A percentile compares a stretch with the other conserved stretches of the same genome.
phyloP scores from a whole-genome alignment of 2,329 filamentous ascomycete genomes.

The Fusarium paranaense region DNA sequence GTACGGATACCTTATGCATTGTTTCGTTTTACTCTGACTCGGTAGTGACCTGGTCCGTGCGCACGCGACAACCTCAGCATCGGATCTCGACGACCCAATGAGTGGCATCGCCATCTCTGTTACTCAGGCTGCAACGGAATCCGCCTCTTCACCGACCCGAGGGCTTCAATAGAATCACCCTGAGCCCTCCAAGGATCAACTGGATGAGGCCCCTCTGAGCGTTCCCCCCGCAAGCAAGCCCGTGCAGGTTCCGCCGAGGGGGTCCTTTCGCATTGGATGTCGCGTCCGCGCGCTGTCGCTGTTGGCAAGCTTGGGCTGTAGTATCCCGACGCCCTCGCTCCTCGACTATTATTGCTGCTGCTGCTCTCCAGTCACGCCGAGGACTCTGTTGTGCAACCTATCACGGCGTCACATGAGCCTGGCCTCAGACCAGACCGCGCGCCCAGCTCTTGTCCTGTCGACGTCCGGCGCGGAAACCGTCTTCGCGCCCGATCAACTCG shows the following conservation, averaged over 20 bases:
- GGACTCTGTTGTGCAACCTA: conserved; percentile 29
- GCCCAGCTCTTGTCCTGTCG: conserved; percentile 11
- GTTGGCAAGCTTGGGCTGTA: conserved; percentile 32
- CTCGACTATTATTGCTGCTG: not conserved
- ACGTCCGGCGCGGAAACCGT: not conserved
- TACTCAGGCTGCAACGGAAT: not conserved
- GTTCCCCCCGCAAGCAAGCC: not conserved
- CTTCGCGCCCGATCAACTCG: conserved; percentile 21
- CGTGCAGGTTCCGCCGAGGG: conserved; percentile 42
- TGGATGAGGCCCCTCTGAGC: conserved; percentile 41
- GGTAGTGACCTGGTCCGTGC: conserved; percentile 28
- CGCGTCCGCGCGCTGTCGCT: conserved; percentile 29
- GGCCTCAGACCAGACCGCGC: conserved; percentile 23
- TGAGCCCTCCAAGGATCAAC: conserved; percentile 13
- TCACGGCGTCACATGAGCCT: conserved; percentile 30
- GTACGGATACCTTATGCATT: not conserved
- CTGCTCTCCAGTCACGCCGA: conserved; percentile 11
- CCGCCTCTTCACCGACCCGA: conserved; percentile 15
- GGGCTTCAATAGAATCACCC: not conserved
- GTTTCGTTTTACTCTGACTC: conserved; percentile 22
- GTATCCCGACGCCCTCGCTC: conserved; percentile 23
- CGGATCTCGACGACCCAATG: conserved; percentile 30
- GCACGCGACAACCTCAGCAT: conserved; percentile 39
- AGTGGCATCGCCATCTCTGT: conserved; percentile 34
- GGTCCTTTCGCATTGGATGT: conserved; percentile 29